phyloP scores from a whole-genome alignment of 768 basidiomycete species.

The Cyathus striatus region DNA sequence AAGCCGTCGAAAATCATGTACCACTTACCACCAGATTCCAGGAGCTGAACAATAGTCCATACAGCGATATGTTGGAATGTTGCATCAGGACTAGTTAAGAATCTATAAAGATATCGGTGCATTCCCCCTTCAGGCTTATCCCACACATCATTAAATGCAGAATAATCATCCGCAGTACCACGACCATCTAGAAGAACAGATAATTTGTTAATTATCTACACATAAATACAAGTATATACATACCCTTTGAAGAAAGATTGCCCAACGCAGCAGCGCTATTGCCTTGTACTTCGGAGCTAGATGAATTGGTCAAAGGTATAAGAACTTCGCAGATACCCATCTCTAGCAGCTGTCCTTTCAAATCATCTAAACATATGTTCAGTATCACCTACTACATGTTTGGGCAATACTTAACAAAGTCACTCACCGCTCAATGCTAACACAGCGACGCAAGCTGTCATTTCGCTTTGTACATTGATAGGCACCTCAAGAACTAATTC shows the following conservation, averaged over 20 bases:
- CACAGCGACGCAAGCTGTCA: conserved; percentile 98
- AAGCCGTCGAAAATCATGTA: conserved; percentile 1
- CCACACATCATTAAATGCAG: conserved; percentile 97
- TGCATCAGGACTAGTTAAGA: conserved; percentile 88
- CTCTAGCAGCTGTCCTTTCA: conserved; percentile 94
- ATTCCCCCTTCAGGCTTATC: conserved; percentile 96
- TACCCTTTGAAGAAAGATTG: conserved; percentile 95
- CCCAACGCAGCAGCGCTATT: conserved; percentile 98
- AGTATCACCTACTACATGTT: too few relatives aligned
- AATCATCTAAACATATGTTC: conserved; percentile 61
- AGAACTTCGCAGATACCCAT: conserved; percentile 98
- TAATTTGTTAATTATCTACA: background rate
- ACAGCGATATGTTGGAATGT: conserved; percentile 99
- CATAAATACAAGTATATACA: conserved; percentile 7
- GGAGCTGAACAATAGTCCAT: conserved; percentile 96
- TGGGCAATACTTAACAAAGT: background rate
- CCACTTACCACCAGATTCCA: conserved; percentile 85
- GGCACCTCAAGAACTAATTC: conserved; percentile 94
- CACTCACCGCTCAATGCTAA: conserved; percentile 86
- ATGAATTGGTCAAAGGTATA: conserved; percentile 93
- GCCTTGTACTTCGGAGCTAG: conserved; percentile 96
- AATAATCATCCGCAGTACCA: conserved; percentile 80
- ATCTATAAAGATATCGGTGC: conserved; percentile 90
- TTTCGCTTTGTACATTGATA: conserved; percentile 96
- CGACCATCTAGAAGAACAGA: conserved; percentile 70